These are phyloP conservation scores for Eremochloa ophiuroides DNA, from an alignment of 176 grass and related monocot genomes.

Conservation along the genomic window DNA sequence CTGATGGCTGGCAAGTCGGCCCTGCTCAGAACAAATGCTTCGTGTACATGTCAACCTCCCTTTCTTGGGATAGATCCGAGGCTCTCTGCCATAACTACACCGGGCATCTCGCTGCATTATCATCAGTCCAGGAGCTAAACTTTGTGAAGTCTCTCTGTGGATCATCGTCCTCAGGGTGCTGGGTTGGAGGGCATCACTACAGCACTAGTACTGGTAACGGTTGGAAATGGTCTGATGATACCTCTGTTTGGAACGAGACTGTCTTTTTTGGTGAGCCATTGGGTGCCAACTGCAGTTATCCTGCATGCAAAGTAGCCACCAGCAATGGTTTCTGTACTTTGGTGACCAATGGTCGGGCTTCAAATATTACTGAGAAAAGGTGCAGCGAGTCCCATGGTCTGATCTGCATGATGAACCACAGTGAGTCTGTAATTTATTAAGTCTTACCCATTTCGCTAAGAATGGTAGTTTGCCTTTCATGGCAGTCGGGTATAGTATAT, in stretches of 20 bases:
- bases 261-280: neutral
- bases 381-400: slow-evolving; percentile 68
- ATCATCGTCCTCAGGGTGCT: slow-evolving; percentile 51
- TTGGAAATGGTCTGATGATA: slow-evolving; percentile 69
- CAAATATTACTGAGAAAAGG: slow-evolving; percentile 42
- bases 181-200: slow-evolving; percentile 64
- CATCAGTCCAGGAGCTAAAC: slow-evolving; percentile 66
- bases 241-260: slow-evolving; percentile 50
- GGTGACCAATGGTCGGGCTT: slow-evolving; percentile 35
- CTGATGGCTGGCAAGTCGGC: slow-evolving; percentile 50
- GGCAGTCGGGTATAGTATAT: neutral
- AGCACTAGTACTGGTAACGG: slow-evolving; percentile 6
- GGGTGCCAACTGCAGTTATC: slow-evolving; percentile 25
- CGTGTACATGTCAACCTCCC: slow-evolving; percentile 43
- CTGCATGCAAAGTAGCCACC: slow-evolving; percentile 33
- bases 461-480: neutral
- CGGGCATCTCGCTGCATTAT: slow-evolving; percentile 53
- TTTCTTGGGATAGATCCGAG: slow-evolving; percentile 67
- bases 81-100: slow-evolving; percentile 50
- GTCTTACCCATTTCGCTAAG: neutral
- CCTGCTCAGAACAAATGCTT: slow-evolving; percentile 63
- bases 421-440: slow-evolving; percentile 31
- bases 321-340: slow-evolving; percentile 52
- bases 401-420: slow-evolving; percentile 72
- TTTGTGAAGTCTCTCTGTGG: slow-evolving; percentile 56